Evolutionary conservation across 306 rosid species (phyloP), one percentile per base, ranked within the genome.

Genomic region (Trifolium pratense): DNA sequence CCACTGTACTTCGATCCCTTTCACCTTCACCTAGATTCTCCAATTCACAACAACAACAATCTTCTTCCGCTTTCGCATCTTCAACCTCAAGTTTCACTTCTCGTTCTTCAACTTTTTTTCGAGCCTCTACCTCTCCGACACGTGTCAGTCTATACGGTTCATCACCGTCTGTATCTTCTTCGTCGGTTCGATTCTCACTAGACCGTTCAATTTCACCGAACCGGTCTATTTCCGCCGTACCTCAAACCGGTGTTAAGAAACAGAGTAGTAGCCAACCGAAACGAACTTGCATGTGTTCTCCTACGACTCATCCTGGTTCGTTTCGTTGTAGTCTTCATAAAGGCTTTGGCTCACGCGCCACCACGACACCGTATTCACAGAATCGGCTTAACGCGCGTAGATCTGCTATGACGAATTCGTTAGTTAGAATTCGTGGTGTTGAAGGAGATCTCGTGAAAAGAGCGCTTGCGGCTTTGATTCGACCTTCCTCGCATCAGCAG

Each of bases 361-460:
- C 82, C 16, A 26, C 71, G 13, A 79, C 81, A 42, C 90, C 91
- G 67, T 93, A 85, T 86, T 78, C 96, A 18, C 87, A 89, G 25
- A 87, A 86, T 80, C 79, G 96, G 1, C 88, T 94, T 68, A 91
- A 91, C 85, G 97, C 97, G 5, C 94, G 98, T 1, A 84, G 98
- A 71, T 93, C 98, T 16, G 98, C 98, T 36, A 93, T 94, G 98
- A 94, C 98, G 60, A 94, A 94, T 82, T 94, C 98, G 21, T 80
- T 94, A 1, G 98, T 94, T 34, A 75, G 98, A 26, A 94, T 94
- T 60, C 90, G 99, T 11, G 95, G 97, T 49, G 98, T 94, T 1
- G 98, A 94, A 55, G 98, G 98, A 15, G 97, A 94, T 79, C 80
- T 94, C 26, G 92, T 94, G 51, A 88, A 76, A 36, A 84, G 99